Conservation (phyloP, 1,139 yeast genomes). For the Hansenula sp. region DNA sequence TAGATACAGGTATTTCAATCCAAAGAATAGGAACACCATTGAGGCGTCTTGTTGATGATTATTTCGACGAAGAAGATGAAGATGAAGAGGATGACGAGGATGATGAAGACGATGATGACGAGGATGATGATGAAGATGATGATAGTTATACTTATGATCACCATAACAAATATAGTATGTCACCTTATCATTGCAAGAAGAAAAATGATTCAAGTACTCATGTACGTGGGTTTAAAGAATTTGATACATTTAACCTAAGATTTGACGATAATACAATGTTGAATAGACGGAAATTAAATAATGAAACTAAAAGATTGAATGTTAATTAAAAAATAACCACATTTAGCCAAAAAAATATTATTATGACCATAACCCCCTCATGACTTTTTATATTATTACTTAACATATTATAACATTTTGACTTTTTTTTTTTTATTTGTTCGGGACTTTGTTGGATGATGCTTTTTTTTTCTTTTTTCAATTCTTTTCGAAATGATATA, state of each 20-base stretch:
- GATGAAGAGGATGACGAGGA: slow-evolving; percentile 16
- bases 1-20: slow-evolving; percentile 91
- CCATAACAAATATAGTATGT: slow-evolving; percentile 1
- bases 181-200: slow-evolving; percentile 4
- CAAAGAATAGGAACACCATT: slow-evolving; percentile 65
- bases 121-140: slow-evolving; percentile 11
- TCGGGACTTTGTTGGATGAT: no score
- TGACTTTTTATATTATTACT: no score
- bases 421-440: no score
- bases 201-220: background rate
- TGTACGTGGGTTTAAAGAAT: slow-evolving; percentile 10
- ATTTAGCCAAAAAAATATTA: background rate
- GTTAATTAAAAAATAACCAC: background rate
- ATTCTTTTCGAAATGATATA: no score
- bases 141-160: slow-evolving; percentile 4
- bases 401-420: background rate
- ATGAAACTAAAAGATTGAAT: background rate
- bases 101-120: slow-evolving; percentile 20
- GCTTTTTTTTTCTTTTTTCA: no score
- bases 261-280: slow-evolving; percentile 58
- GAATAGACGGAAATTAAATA: slow-evolving; percentile 43
- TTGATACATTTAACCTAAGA: slow-evolving; percentile 42
- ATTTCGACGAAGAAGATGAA: slow-evolving; percentile 24
- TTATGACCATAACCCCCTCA: background rate
- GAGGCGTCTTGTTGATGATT: slow-evolving; percentile 19